Base-by-base conservation (phyloP, 2,329 filamentous ascomycete species). In the Penicillium sp. region DNA sequence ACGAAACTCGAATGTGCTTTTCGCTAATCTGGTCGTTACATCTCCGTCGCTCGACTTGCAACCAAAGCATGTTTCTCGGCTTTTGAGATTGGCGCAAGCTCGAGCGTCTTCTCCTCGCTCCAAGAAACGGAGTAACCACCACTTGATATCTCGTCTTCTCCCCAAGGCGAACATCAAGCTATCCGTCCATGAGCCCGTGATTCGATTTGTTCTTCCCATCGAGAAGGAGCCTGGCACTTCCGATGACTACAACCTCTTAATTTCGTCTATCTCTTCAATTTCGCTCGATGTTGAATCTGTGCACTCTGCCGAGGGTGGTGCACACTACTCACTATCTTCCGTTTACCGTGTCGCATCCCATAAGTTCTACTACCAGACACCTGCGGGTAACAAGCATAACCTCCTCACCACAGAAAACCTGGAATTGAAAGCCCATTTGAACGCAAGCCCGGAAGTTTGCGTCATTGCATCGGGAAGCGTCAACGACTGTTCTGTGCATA, bases 81-180 rank as follows among this genome's bases (percentile, higher is more conserved):
- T 97, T 18, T 77, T 96, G 41, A 88, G 89, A 17, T 79, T 97
- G 57, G 76, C 91, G 36, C 87, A 86, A 59, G 79, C 79, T 7
- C 82, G 79, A 50, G 66, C 65, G 61, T 66, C 70, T 15, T 72
- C 74, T n/a, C 70, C 69, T 40, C 73, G 64, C 27, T 54, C 61
- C 4, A 69, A 79, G 52, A 79, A 78, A 59, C 80, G 78, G 48
- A 68, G 68, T 33, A 74, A 71, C 17, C 75, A 91, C 60, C 81
- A 85, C 47, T 77, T 99, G 27, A 88, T 99, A 24, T 96, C 93
- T 12, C 85, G 90, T n/a, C 81, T 97, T 3, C 78, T 99, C 7
- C 94, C 94, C 1, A 97, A 97, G 75, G 89, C 93, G 0, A 96
- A 84, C 64, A 88, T 97, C 71, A 99, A 97, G 67, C 86, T 97